phyloP scores from a whole-genome alignment of 106 monocot genomes.

The Dendrobium huoshanense region DNA sequence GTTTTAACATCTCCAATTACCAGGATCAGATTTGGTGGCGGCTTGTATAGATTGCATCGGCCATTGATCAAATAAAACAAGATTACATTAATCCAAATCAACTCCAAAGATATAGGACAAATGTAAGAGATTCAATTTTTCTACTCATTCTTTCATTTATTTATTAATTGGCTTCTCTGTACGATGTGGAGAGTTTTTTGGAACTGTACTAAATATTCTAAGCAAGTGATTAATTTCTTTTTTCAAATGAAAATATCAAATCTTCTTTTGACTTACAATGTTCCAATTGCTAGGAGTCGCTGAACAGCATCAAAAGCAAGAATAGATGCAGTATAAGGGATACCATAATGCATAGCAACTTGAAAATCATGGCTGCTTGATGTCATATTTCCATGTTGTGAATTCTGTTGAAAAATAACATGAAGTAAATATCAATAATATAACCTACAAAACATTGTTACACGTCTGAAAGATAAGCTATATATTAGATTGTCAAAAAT shows the following conservation, averaged over 20 bases:
- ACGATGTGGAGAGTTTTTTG: background rate
- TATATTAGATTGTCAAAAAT: background rate
- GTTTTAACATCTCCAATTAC: background rate
- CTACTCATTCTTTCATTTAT: background rate
- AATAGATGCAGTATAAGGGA: constrained; percentile 77
- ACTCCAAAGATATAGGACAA: background rate
- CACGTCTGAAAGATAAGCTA: background rate
- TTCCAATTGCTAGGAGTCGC: constrained; percentile 83
- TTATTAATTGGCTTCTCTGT: background rate
- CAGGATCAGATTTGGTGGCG: background rate
- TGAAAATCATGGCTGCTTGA: constrained; percentile 35
- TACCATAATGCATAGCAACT: constrained; percentile 71
- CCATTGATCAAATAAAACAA: background rate
- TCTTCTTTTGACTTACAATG: constrained; percentile 55
- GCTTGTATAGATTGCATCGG: background rate
- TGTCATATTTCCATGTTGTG: constrained; percentile 18
- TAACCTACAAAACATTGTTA: background rate
- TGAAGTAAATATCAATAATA: background rate
- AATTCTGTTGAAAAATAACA: constrained; percentile 11
- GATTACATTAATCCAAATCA: background rate
- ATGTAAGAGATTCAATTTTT: background rate
- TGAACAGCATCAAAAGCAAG: constrained; percentile 90
- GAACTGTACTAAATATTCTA: background rate
- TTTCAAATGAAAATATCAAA: background rate
- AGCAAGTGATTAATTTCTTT: background rate